phyloP scores from a whole-genome alignment of 192 early-diverging fungal genomes.

The Backusella morwellensis region DNA sequence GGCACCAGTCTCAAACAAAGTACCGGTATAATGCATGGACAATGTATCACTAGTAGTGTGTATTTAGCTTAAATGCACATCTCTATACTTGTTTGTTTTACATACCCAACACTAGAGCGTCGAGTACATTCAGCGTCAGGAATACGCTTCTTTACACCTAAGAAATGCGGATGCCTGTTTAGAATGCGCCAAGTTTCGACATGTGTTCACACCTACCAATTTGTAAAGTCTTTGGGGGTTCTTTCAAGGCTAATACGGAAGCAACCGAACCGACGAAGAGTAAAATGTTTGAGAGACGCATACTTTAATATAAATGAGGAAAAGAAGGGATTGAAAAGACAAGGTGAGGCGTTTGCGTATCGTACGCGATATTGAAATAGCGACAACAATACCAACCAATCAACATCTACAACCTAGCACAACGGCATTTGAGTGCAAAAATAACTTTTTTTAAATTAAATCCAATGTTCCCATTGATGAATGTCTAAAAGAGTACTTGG shows the following conservation, averaged over 20 bases:
- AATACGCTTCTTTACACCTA: constrained; percentile 51
- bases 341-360: background rate
- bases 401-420: background rate
- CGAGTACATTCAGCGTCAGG: constrained; percentile 49
- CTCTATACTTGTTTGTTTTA: background rate
- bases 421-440: background rate
- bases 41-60: constrained; percentile 51
- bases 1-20: constrained; percentile 54
- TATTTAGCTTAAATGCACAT: background rate
- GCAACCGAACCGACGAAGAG: background rate
- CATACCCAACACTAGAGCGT: constrained; percentile 43
- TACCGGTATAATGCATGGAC: constrained; percentile 80
- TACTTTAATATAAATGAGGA: background rate
- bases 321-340: background rate
- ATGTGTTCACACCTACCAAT: constrained; percentile 39
- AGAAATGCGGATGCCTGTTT: background rate
- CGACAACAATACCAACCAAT: background rate
- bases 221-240: constrained; percentile 43
- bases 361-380: background rate
- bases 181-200: background rate
- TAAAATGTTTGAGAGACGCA: constrained; percentile 10
- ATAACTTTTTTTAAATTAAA: too few relatives aligned
- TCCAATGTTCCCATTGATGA: too few relatives aligned
- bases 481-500: too few relatives aligned
- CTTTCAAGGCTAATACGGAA: constrained; percentile 30